These are phyloP conservation scores for Excoecaria agallocha DNA, from an alignment of 345 rosid genomes.

Conservation along the genomic window DNA sequence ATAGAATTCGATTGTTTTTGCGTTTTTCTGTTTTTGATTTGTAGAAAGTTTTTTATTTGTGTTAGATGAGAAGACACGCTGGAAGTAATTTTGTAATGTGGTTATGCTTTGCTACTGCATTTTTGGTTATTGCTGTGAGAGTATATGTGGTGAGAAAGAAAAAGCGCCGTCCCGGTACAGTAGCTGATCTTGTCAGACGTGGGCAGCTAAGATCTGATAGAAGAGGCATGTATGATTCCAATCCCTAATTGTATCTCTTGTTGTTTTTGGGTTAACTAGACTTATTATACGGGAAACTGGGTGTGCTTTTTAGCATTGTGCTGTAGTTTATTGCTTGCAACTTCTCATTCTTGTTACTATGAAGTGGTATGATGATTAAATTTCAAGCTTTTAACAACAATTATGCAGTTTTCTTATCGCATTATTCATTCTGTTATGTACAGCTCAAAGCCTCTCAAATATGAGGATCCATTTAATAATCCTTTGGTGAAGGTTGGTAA, in stretches of 20 bases:
- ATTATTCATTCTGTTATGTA: constrained; percentile 15
- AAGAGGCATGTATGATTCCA: constrained; percentile 96
- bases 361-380: background rate
- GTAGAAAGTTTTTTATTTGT: constrained; percentile 1
- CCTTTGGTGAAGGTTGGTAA: constrained; percentile 76
- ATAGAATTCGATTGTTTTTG: background rate
- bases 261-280: background rate
- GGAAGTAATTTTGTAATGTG: constrained; percentile 42
- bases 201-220: constrained; percentile 96
- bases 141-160: constrained; percentile 43
- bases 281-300: background rate
- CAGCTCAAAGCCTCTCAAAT: constrained; percentile 76
- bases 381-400: background rate
- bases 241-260: constrained; percentile 13
- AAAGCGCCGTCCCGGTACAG: constrained; percentile 58
- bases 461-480: constrained; percentile 92
- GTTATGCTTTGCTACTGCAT: constrained; percentile 50
- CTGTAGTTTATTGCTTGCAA: background rate
- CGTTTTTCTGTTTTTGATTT: background rate
- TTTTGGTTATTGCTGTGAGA: constrained; percentile 50
- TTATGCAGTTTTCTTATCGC: background rate
- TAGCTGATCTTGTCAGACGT: constrained; percentile 93
- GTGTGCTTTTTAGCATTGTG: background rate
- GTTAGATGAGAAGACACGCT: constrained; percentile 44
- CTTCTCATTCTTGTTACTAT: background rate